A percentile compares a stretch with the other conserved stretches of the same genome.
These are phyloP conservation scores for Nicotiana tomentosiformis DNA, from an alignment of 257 asterid genomes.

Conservation along the genomic window DNA sequence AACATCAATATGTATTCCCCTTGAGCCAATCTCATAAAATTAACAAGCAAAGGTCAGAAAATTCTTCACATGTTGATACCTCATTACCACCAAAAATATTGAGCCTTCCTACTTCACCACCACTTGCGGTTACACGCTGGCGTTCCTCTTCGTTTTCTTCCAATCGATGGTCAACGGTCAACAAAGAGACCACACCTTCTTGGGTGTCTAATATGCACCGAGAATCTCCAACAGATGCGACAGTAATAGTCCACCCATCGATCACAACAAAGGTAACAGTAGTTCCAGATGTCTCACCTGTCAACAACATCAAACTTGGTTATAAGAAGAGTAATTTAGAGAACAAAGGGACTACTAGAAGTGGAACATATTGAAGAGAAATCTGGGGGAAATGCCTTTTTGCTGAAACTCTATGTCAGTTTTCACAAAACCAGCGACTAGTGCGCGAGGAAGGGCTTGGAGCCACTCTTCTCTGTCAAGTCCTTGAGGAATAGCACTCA, in stretches of 20 bases:
- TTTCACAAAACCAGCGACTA: conserved; percentile 97
- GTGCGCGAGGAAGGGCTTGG: conserved; percentile 88
- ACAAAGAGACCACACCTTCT: conserved; percentile 80
- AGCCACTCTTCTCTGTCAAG: conserved; percentile 89
- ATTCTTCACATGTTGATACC: conserved; percentile 28
- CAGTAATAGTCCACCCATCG: conserved; percentile 98
- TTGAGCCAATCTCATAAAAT: background rate
- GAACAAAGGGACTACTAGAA: background rate
- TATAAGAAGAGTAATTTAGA: conserved; percentile 13
- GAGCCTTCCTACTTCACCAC: conserved; percentile 95
- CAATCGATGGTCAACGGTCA: conserved; percentile 90
- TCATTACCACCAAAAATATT: conserved; percentile 86
- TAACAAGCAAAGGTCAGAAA: background rate
- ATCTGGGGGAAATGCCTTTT: conserved; percentile 36
- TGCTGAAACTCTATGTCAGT: conserved; percentile 95
- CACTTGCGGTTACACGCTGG: conserved; percentile 96
- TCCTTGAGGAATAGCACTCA: conserved; percentile 81
- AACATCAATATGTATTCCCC: background rate
- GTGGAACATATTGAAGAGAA: too few relatives aligned
- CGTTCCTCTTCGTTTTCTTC: conserved; percentile 95
- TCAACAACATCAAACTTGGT: conserved; percentile 12
- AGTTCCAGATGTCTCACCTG: conserved; percentile 97
- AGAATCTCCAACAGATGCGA: conserved; percentile 99
- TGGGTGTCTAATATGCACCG: conserved; percentile 90
- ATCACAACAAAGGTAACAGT: conserved; percentile 92